These are phyloP conservation scores for Smallanthus sonchifolius DNA, from an alignment of 129 eudicot genomes.

Conservation along the genomic window DNA sequence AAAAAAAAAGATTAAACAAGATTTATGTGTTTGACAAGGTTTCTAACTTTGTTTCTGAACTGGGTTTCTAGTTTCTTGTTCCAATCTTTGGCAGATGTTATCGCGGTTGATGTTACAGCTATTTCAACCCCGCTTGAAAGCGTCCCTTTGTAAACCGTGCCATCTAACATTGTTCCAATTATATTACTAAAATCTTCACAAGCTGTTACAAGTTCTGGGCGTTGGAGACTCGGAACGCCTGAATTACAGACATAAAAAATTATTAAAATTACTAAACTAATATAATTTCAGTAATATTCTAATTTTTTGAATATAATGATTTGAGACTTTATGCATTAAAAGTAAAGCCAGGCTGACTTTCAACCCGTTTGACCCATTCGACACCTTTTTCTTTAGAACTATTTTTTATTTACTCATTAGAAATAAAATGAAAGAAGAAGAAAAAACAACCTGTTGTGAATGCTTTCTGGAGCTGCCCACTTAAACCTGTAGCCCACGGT, in stretches of 20 bases:
- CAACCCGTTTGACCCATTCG: neutral
- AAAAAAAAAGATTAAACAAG: neutral
- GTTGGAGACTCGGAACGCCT: constrained; percentile 84
- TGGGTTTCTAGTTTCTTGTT: constrained; percentile 53
- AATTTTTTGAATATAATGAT: too few species aligned
- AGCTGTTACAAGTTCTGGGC: constrained; percentile 69
- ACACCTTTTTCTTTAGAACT: neutral
- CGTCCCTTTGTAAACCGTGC: constrained; percentile 78
- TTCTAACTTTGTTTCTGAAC: constrained; percentile 66
- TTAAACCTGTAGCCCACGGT: constrained; percentile 84
- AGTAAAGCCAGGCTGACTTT: neutral
- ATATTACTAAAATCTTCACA: constrained; percentile 91
- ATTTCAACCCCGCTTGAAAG: constrained; percentile 87
- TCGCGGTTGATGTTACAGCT: constrained; percentile 64
- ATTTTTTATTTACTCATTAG: neutral
- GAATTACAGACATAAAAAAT: constrained; percentile 6
- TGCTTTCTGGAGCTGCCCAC: constrained; percentile 84
- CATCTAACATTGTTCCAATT: constrained; percentile 53
- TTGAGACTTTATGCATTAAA: neutral
- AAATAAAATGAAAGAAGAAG: neutral
- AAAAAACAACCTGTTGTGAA: constrained; percentile 57
- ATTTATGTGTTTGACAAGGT: neutral
- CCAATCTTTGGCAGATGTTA: constrained; percentile 57
- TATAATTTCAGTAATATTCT: too few species aligned
- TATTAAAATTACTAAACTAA: too few species aligned